phyloP scores from a whole-genome alignment of 495 filamentous ascomycete species.

The Chaetomium cochliodes region DNA sequence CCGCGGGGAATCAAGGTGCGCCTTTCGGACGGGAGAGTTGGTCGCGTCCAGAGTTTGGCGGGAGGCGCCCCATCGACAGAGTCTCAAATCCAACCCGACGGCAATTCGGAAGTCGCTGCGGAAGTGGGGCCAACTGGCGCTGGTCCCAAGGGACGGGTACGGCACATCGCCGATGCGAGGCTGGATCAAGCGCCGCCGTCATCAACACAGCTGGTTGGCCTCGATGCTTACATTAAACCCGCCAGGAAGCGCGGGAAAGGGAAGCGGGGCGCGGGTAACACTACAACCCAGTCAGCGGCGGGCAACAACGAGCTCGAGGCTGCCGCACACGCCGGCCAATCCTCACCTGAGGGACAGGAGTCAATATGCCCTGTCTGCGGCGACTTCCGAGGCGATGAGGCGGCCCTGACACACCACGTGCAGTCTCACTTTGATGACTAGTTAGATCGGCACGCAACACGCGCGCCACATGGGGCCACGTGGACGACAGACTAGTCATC shows the following conservation, averaged over 20 bases:
- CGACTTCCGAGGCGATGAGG: constrained; percentile 58
- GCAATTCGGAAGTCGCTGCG: constrained; percentile 9
- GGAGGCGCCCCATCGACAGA: constrained; percentile 23
- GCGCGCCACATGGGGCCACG: background rate
- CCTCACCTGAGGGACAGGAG: constrained; percentile 12
- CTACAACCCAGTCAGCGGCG: constrained; percentile 14
- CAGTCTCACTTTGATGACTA: constrained; percentile 50
- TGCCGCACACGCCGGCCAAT: background rate
- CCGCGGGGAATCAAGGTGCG: constrained; percentile 76
- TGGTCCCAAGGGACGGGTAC: constrained; percentile 4
- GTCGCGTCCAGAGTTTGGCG: constrained; percentile 62
- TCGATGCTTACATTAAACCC: constrained; percentile 50
- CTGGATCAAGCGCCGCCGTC: constrained; percentile 15
- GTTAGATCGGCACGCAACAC: background rate
- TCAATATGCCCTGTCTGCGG: constrained; percentile 59
- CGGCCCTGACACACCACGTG: constrained; percentile 59
- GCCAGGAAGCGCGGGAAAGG: constrained; percentile 37
- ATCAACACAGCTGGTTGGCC: constrained; percentile 32
- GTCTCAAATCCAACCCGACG: background rate
- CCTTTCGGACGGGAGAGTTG: constrained; percentile 63
- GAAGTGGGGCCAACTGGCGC: background rate
- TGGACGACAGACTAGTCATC: too few species aligned
- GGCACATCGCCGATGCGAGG: constrained; percentile 3
- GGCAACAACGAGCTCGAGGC: constrained; percentile 19
- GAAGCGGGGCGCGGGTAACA: constrained; percentile 29